Percentiles rank a stretch among this genome's conserved stretches.
Evolutionary conservation across 257 asterid genomes (phyloP).

Genomic region (Przewalskia tangutica): DNA sequence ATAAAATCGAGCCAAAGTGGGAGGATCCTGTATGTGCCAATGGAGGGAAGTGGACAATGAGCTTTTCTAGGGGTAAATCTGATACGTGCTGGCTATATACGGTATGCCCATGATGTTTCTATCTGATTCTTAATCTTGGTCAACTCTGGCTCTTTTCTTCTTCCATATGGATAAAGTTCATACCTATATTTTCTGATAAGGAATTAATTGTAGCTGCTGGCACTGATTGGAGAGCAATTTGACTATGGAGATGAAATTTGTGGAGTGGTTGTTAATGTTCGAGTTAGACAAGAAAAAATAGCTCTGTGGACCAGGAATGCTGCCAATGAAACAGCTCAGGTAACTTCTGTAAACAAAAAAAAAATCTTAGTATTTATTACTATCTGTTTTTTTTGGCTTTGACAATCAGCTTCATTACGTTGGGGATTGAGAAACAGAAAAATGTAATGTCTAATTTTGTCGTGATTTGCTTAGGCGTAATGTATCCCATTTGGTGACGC

Average conservation of each 20-base stretch:
- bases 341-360: constrained; percentile 11
- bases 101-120: constrained; percentile 28
- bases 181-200: neutral
- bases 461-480: neutral
- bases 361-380: neutral
- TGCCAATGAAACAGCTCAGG: constrained; percentile 91
- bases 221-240: constrained; percentile 97
- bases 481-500: neutral
- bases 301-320: constrained; percentile 94
- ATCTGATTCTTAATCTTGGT: neutral
- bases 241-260: constrained; percentile 92
- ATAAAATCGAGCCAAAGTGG: constrained; percentile 86
- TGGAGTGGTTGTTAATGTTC: constrained; percentile 89
- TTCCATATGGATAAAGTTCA: neutral
- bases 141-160: neutral
- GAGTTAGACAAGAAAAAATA: constrained; percentile 65
- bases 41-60: constrained; percentile 88
- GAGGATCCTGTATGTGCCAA: constrained; percentile 92
- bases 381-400: neutral
- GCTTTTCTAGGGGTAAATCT: constrained; percentile 47
- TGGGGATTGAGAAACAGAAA: neutral
- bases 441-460: neutral
- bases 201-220: constrained; percentile 48
- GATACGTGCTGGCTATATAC: constrained; percentile 83
- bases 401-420: neutral